Evolutionary conservation across 768 basidiomycete species (phyloP), one percentile per base, ranked within the genome.

Genomic region (Hirschioporus abietinus): DNA sequence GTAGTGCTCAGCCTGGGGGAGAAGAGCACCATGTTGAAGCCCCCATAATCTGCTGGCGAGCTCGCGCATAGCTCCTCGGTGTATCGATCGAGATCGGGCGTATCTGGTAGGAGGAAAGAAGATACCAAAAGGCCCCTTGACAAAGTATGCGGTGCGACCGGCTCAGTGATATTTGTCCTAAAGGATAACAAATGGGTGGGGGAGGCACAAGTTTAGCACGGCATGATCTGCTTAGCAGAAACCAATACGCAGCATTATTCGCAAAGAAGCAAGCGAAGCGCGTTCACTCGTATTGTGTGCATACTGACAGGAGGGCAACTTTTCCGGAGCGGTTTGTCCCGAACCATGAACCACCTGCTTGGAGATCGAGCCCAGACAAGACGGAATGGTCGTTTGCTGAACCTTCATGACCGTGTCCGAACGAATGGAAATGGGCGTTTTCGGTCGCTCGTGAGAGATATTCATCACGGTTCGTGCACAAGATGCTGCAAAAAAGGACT

Each of bases 81-180:
- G 72, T 85, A 80, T 64, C 82, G 81, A 70, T 85, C 80, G 63
- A 91, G 76, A 34, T 81, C 76, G 68, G 74, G 72, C 64, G 79
- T 74, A 73, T 83, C 78, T 63, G 86, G 83, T 70, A 83, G 76
- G 71, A 95, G 83, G 73, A 91, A 93, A 25, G 85, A 83, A 30
- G 89, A 83, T 63, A 86, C 81, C 69, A 95, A 81, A 65, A 80
- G 78, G 63, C 93, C 93, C 70, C 93, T 83, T 71, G 92, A 91
- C 34, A 84, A 83, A 66, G 75, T 68, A 69, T 83, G 85, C 63
- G 76, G 72, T 68, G 72, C 74, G 52, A 73, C 66, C n/a, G 84
- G 79, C 76, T 94, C 92, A 58, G 89, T 91, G 75, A 94, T 93
- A 79, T 95, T 94, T 23, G 93, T 95, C 74, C 92, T 93, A 78